Percentiles rank a stretch among this genome's conserved stretches.
Conservation (phyloP, 768 basidiomycete genomes). For the Ramaria rubella region DNA sequence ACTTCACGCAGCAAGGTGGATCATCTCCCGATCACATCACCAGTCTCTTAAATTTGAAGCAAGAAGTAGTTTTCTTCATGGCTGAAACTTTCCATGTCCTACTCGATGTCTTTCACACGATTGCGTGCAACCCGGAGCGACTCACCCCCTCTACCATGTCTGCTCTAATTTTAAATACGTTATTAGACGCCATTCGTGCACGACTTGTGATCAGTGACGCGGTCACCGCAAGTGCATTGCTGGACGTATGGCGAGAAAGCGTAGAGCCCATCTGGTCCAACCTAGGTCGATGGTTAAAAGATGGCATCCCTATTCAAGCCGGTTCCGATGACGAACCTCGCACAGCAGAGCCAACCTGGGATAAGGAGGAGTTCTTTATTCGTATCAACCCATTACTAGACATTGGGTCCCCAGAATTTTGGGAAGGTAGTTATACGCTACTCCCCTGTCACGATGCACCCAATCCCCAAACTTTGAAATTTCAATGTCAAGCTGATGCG, state of each 20-base stretch:
- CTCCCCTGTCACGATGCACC: conserved; percentile 30
- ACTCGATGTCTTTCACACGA: conserved; percentile 38
- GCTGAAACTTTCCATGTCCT: conserved; percentile 53
- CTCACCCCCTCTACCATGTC: conserved; percentile 48
- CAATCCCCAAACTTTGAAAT: not conserved
- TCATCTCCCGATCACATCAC: conserved; percentile 40
- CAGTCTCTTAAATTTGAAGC: conserved; percentile 63
- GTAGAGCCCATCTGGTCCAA: conserved; percentile 71
- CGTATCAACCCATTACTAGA: conserved; percentile 28
- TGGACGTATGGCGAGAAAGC: conserved; percentile 53
- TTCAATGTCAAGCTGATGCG: not conserved
- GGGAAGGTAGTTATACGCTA: conserved; percentile 65
- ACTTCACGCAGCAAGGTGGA: conserved; percentile 46
- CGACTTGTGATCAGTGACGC: conserved; percentile 53
- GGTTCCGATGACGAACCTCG: conserved; percentile 24
- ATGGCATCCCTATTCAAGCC: conserved; percentile 54
- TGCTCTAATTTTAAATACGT: conserved; percentile 53
- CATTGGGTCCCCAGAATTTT: conserved; percentile 64
- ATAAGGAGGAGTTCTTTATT: conserved; percentile 75
- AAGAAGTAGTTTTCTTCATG: conserved; percentile 49
- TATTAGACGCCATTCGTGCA: conserved; percentile 52
- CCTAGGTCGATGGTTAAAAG: conserved; percentile 63
- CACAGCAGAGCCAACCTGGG: conserved; percentile 10
- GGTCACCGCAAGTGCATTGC: conserved; percentile 48
- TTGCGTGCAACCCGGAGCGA: conserved; percentile 27